These are phyloP conservation scores for Apiotrichum sp. DNA, from an alignment of 1,284 basidiomycete species.

Conservation along the genomic window DNA sequence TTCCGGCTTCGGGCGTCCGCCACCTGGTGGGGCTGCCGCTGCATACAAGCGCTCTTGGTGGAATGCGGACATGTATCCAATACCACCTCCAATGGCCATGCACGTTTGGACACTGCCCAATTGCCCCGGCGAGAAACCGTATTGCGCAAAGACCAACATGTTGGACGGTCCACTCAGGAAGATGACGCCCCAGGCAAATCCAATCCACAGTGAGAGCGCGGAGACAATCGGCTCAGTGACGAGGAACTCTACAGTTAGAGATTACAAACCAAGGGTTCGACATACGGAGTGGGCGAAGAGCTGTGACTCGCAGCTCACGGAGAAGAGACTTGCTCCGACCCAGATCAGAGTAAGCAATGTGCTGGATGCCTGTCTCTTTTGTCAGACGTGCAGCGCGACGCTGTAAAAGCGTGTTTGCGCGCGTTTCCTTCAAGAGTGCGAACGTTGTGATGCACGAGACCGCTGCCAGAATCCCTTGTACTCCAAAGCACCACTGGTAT, in stretches of 20 bases:
- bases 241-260: conserved; percentile 26
- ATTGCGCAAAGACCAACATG: conserved; percentile 35
- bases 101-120: conserved; percentile 25
- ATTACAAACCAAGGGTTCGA: no score
- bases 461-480: conserved; percentile 29
- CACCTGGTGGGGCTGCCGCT: conserved; percentile 27
- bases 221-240: conserved; percentile 49
- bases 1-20: conserved; percentile 46
- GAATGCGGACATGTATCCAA: conserved; percentile 65
- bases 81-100: conserved; percentile 54
- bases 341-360: conserved; percentile 40
- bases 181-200: conserved; percentile 42
- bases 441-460: conserved; percentile 31
- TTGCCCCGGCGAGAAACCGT: conserved; percentile 36
- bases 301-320: conserved; percentile 35
- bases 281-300: conserved; percentile 30
- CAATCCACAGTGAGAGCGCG: conserved; percentile 49
- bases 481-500: conserved; percentile 38
- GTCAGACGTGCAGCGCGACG: conserved; percentile 43
- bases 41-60: conserved; percentile 42
- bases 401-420: conserved; percentile 48
- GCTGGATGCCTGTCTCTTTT: conserved; percentile 41
- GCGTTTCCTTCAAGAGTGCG: conserved; percentile 44
- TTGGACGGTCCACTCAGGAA: conserved; percentile 35
- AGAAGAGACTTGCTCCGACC: conserved; percentile 29